Evolutionary conservation across 2,329 filamentous ascomycete species (phyloP), one percentile per base, ranked within the genome.

Genomic region (Sporothrix euskadiensis): DNA sequence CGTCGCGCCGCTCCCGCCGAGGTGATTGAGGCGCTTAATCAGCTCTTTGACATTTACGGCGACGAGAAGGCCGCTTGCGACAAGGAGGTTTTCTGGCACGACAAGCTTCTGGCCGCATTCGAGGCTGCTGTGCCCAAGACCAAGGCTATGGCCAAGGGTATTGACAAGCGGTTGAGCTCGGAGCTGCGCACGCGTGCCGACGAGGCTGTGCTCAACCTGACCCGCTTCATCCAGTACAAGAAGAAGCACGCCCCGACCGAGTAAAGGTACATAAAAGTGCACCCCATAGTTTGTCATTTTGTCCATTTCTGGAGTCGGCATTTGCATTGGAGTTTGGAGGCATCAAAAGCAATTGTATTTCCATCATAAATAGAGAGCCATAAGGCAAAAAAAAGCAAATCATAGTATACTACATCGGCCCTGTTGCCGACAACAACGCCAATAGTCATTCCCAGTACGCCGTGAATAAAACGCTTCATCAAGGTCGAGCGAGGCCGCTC

Each of bases 21-120:
- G 4, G 84, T 84, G 5, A 85, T 92, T 44, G 90, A 92, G 81
- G 88, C 88, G 19, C 81, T 92, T 59, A 88, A 91, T 80, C 88
- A 91, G 79, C 75, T 92, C 22, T 90, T 91, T 76, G 90, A 92
- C 76, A 85, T 92, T 8, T 92, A 92, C 80, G 87, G 85, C 35
- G 88, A 92, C 78, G 88, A 89, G 79, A 84, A 83, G 14, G 84
- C 83, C 71, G 82, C 84, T 12, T 90, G 86, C 78, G 90, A 92
- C 78, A 83, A 82, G 73, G 84, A 86, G 35, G 89, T 92, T 2
- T 92, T 91, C 80, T 91, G 89, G 87, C 85, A 85, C 76, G 85
- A 89, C 75, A 84, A 83, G 75, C 89, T 92, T 78, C 79, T 90
- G 72, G 83, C 85, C 76, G 88, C 89, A 75, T 81, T 92, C 1